Percentiles rank a stretch among this genome's conserved stretches.
These are phyloP conservation scores for Chalciporus piperatus DNA, from an alignment of 768 basidiomycete genomes.

Conservation along the genomic window DNA sequence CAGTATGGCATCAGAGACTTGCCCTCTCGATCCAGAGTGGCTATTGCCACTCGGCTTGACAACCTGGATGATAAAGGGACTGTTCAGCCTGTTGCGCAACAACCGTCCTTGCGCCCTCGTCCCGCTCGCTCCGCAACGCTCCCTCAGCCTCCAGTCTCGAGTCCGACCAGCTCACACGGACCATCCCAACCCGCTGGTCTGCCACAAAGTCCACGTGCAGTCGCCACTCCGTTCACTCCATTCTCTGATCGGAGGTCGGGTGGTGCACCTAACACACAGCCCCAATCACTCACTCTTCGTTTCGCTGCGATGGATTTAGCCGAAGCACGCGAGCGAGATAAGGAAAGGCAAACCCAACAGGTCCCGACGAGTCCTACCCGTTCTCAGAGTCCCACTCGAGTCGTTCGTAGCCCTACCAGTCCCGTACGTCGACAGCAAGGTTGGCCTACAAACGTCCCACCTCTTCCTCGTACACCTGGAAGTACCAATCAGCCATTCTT, in stretches of 20 bases:
- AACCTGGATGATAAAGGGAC: neutral
- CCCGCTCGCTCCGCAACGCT: conserved; percentile 21
- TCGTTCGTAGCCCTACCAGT: conserved; percentile 6
- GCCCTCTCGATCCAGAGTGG: conserved; percentile 31
- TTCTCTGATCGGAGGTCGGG: conserved; percentile 7
- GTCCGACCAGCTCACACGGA: neutral
- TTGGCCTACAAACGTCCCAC: conserved; percentile 26
- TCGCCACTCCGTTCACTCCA: conserved; percentile 6
- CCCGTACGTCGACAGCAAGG: conserved; percentile 18
- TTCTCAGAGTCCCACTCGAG: conserved; percentile 15
- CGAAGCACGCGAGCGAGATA: conserved; percentile 20
- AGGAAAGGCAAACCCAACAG: conserved; percentile 10
- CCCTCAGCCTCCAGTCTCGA: conserved; percentile 18
- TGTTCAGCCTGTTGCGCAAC: neutral
- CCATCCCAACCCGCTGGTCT: neutral
- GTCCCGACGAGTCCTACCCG: neutral
- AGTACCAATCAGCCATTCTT: conserved; percentile 10
- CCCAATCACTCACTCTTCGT: conserved; percentile 32
- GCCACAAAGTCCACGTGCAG: conserved; percentile 9
- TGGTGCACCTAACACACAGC: conserved; percentile 7
- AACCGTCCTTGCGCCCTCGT: conserved; percentile 6
- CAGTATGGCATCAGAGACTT: conserved; percentile 45
- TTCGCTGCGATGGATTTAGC: conserved; percentile 28
- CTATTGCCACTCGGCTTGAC: conserved; percentile 19
- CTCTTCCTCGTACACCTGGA: conserved; percentile 28